A percentile compares a stretch with the other conserved stretches of the same genome.
Evolutionary conservation across 495 filamentous ascomycete genomes (phyloP).

Genomic region (Hyaloscypha bicolor): DNA sequence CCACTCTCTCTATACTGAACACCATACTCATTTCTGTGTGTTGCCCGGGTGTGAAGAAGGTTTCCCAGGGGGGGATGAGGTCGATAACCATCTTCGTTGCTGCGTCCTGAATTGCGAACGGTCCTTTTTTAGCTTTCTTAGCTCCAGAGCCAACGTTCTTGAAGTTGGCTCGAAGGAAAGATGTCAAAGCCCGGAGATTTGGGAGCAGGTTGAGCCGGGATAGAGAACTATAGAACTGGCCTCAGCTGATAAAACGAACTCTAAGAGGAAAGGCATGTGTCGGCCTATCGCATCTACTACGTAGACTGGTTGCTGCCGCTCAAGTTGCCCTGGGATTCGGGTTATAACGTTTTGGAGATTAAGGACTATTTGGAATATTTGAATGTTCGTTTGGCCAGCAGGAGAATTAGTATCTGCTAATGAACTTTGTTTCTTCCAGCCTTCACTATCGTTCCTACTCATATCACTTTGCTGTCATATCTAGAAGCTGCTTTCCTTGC

Average conservation of each 20-base stretch:
- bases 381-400: conserved; percentile 28
- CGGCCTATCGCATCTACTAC: conserved; percentile 35
- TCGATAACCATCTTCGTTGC: conserved; percentile 29
- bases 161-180: conserved; percentile 30
- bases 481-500: too few relatives aligned
- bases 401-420: too few relatives aligned
- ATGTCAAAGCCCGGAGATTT: conserved; percentile 14
- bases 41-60: conserved; percentile 33
- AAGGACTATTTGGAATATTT: conserved; percentile 32
- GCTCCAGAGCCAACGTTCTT: conserved; percentile 24
- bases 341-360: conserved; percentile 33
- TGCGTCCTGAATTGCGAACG: conserved; percentile 36
- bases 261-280: conserved; percentile 34
- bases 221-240: neutral
- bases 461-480: too few relatives aligned
- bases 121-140: conserved; percentile 24
- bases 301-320: conserved; percentile 39
- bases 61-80: conserved; percentile 28
- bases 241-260: conserved; percentile 34
- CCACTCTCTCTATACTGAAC: conserved; percentile 23
- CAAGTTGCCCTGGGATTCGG: conserved; percentile 33
- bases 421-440: too few relatives aligned
- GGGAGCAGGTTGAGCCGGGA: neutral
- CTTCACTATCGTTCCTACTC: too few relatives aligned
- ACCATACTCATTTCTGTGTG: conserved; percentile 38